Evolutionary conservation across 148 eudicot species (phyloP), one percentile per base, ranked within the genome.

Genomic region (Rhododendron simsii): DNA sequence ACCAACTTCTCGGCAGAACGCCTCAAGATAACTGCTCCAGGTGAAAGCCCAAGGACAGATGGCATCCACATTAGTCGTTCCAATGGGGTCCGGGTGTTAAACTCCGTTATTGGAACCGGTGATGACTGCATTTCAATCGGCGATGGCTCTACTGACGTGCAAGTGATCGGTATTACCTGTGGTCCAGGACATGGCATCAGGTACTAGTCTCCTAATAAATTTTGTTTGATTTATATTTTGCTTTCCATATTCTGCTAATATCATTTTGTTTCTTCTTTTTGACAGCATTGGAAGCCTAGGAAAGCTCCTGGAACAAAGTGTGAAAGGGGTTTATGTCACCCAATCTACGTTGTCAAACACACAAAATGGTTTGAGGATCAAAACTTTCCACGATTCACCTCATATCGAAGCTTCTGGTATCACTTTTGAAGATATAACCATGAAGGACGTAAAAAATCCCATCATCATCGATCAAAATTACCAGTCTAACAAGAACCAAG

Each of bases 141-240:
- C 1, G 91, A 91, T 1, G 95, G 94, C 23, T 87, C 87, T 13
- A 73, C 53, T 30, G 75, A 89, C 30, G 76, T 94, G 15, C 23
- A 69, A 2, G 51, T 93, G 28, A n/a, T 83, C 0, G 78, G 84
- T 4, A 50, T 95, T 79, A 77, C 85, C 30, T 95, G 98, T 77
- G 93, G 90, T 7, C 90, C 93, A 0, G 95, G 98, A 67, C 93
- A 88, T 41, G 98, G 98, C 41, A 86, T 94, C 59, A 92, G 94
- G 96, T 94, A 85, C 41, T 67, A 37, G 47, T 45, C 51, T 30
- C 50, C 23, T 6, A 44, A 44, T 15, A 45, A 23, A 13, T 9
- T 44, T n/a, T 28, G 0, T 26, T 69, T 69, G 16, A 28, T 69
- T 69, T 12, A 69, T 28, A n/a, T 28, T 69, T 44, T 45, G 2